Evolutionary conservation across 768 basidiomycete genomes (phyloP), one percentile per base, ranked within the genome.

Genomic region (Cystobasidium tubakii): DNA sequence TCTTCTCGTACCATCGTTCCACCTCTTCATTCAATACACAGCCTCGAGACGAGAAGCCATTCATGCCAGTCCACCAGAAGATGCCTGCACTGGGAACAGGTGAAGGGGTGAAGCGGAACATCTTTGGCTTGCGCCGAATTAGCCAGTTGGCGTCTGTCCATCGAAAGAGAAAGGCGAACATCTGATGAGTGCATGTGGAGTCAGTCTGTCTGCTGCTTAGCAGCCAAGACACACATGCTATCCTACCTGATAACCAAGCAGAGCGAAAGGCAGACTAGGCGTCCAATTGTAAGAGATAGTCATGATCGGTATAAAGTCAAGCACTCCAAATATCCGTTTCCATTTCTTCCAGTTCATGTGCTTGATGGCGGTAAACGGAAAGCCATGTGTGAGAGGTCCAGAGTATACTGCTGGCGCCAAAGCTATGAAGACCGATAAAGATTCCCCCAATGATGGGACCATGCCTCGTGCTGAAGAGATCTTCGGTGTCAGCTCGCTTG

Each of bases 251-350:
- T 84, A 84, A 6, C 83, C 84, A 57, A 84, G 78, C 23, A 80
- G 65, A 9, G 80, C 84, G 70, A 84, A 85, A 0, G 83, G 62
- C 69, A 80, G 81, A 1, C 83, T 80, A 1, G 84, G 84, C 10
- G 80, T 82, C 74, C 79, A 82, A 71, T 84, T 81, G 78, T 84
- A 84, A 13, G 83, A 80, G 78, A 81, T 81, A n/a, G 83, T 77
- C 84, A 85, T 85, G 46, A 85, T 77, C 1, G 84, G 84, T 62
- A 85, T 85, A 73, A 84, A 85, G 76, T 85, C 84, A 75, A 84
- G 79, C 0, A 84, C 83, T 44, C 81, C 84, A 75, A 85, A 85
- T 67, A 84, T 76, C 60, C 82, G 75, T 66, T 82, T 82, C 84
- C 84, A 85, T 1, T 79, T 80, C 34, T 77, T 80, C 84, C 84